Evolutionary conservation across 148 eudicot genomes (phyloP), one percentile per base, ranked within the genome.

Genomic region (Nepenthes mirabilis): DNA sequence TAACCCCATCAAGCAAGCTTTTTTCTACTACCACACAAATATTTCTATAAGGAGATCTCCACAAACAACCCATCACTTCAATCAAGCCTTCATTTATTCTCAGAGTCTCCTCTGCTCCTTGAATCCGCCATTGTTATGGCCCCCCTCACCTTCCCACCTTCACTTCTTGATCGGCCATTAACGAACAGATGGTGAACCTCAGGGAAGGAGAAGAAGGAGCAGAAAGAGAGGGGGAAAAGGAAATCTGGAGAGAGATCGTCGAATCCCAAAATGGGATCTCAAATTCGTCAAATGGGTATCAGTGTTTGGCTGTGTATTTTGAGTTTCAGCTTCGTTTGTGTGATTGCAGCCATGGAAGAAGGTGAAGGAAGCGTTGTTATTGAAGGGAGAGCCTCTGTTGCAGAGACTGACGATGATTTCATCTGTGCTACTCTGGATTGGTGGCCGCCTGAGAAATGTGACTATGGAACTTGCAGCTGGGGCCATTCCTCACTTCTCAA

Each of bases 381-480:
- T 60, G 80, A 85, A 69, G 90, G 87, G 34, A 72, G 61, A 43
- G 58, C 36, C 56, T 59, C 74, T 50, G 82, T 88, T 78, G 98
- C 75, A 55, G 64, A 60, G 55, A 88, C 57, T 50, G 94, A 91
- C 57, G 70, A 66, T 45, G 82, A 85, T 79, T 91, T 78, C 64
- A 74, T 91, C 2, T 88, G 98, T 76, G 96, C 98, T 1, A 91
- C 96, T 5, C 63, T 91, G 78, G 98, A 91, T 77, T 91, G 96
- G 98, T 91, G 98, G 98, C 98, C 98, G 47, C 88, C 90, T 80
- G 78, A 88, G 68, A 91, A 88, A 68, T 91, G 98, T 80, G 96
- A 91, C 58, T 91, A 91, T 82, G 94, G 94, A 7, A 82, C 84
- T 73, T 91, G 98, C 60, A 64, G 80, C 62, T 91, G 98, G 96